Base-by-base conservation (phyloP, 345 rosid species). In the Gossypium longicalyx region DNA sequence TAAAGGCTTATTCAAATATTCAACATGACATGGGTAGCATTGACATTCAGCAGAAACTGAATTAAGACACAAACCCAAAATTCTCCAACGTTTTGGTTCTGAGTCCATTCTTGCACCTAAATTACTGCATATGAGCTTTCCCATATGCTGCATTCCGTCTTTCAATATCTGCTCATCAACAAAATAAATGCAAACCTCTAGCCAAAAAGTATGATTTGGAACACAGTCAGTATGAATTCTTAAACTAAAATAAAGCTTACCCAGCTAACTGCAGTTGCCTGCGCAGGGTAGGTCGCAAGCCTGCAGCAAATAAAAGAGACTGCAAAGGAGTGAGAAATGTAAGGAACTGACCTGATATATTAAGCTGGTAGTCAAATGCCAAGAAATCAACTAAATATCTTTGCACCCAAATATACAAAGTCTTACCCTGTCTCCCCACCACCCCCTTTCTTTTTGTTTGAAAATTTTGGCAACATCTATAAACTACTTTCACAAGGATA, bases 281-380 rank as follows among this genome's bases (percentile, higher is more conserved):
- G 98, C 27, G 99, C 97, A 25, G 97, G 3, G 98, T 91, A 60
- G 98, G 93, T 65, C 97, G 83, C 86, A 93, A 84, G 77, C 98
- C 99, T 82, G 98, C 99, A 86, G 97, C 99, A 91, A 91, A 93
- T 74, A 95, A 85, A 59, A 95, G 87, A 63, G 99, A 95, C 99
- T 95, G 94, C 87, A 88, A 61, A 76, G 85, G 60, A 83, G 84
- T 81, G 78, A 90, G 89, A 85, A 56, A 78, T 34, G 70, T 17
- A 78, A 59, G 80, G 77, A 71, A 76, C 12, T 23, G 27, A 45
- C 43, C 44, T 15, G 20, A 67, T 64, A 64, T 15, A 1, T 15
- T 45, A 23, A 0, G 38, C 41, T 67, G 54, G 49, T 12, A 47
- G 41, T 47, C 38, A 23, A 19, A 22, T 13, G 22, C 56, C n/a